phyloP scores from a whole-genome alignment of 2,329 filamentous ascomycete genomes.

The Fusarium incarnatum region DNA sequence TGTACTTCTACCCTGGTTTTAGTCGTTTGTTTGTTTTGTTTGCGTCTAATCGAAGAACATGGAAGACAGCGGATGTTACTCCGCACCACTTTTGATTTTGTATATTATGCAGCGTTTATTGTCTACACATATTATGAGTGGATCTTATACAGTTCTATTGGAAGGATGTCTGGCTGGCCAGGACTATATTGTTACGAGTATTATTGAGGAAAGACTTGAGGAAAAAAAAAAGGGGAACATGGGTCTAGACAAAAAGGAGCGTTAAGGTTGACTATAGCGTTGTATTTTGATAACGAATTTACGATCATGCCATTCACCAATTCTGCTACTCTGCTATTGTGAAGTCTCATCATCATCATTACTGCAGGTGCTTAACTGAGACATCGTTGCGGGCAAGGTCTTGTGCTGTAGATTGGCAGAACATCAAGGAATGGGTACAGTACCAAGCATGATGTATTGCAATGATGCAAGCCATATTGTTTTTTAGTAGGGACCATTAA shows the following conservation, averaged over 20 bases:
- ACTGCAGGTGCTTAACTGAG: neutral
- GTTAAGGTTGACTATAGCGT: slow-evolving; percentile 11
- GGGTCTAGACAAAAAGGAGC: slow-evolving; percentile 37
- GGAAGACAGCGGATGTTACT: slow-evolving; percentile 33
- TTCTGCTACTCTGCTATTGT: neutral
- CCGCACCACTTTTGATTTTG: slow-evolving; percentile 6
- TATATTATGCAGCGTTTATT: slow-evolving; percentile 16
- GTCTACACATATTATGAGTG: neutral
- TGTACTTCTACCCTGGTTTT: slow-evolving; percentile 20
- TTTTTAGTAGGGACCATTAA: neutral
- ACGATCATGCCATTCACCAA: neutral
- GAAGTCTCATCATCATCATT: neutral
- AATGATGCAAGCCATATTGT: neutral
- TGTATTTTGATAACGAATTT: slow-evolving; percentile 12
- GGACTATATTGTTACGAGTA: neutral
- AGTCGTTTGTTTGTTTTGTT: slow-evolving; percentile 26
- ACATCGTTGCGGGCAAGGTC: neutral
- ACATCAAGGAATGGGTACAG: neutral
- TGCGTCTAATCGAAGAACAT: slow-evolving; percentile 29
- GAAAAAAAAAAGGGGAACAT: neutral
- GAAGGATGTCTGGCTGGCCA: slow-evolving; percentile 37
- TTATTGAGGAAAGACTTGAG: neutral
- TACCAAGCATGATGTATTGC: neutral
- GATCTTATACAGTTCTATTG: neutral
- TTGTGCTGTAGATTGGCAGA: neutral